Evolutionary conservation across 139 green algal species (phyloP), one percentile per base, ranked within the genome.

Genomic region (Axilococcus clingmanii): DNA sequence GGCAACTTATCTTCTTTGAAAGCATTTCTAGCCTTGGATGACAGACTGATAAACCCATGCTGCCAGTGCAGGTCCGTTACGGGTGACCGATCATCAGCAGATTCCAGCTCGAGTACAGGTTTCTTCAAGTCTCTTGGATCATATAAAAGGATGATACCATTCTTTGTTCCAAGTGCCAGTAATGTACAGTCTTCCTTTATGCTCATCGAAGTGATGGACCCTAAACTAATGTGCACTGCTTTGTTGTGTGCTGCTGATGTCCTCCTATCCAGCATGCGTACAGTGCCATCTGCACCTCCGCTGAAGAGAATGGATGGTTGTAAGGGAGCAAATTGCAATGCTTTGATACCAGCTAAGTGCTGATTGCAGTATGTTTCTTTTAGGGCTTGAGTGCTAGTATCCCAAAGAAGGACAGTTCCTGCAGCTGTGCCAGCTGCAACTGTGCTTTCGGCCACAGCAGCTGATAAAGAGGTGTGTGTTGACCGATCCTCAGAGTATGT

Each of bases 11-110:
- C 41, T 17, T 9, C 41, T 49, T 9, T 9, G 25, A 49, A 49
- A 9, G 41, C n/a, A n/a, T 57, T n/a, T 22, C 17, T 38, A 19
- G 49, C 37, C 14, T 42, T 20, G 15, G 19, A 15, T 34, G 31
- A n/a, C 22, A 48, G 17, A 52, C 28, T 65, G 11, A 34, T 29
- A 29, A 49, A 65, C 19, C 11, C 23, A 24, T 65, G 63, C 48
- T 71, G 63, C 63, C 63, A 71, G 45, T 60, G 32, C 30, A 71
- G 36, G 33, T 40, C n/a, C 30, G 47, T 48, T 22, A 71, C 33
- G 4, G 63, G 55, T 25, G 4, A 9, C 15, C 27, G 14, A 51
- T 51, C 28, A 4, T 31, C 20, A 1, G 16, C 15, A 14, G 35
- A 29, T 12, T 29, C 17, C 28, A 66, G 11, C 3, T 36, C 34